Percentiles rank a stretch among this genome's conserved stretches.
Evolutionary conservation across 495 filamentous ascomycete genomes (phyloP).

Genomic region (Cenococcum geophilum): DNA sequence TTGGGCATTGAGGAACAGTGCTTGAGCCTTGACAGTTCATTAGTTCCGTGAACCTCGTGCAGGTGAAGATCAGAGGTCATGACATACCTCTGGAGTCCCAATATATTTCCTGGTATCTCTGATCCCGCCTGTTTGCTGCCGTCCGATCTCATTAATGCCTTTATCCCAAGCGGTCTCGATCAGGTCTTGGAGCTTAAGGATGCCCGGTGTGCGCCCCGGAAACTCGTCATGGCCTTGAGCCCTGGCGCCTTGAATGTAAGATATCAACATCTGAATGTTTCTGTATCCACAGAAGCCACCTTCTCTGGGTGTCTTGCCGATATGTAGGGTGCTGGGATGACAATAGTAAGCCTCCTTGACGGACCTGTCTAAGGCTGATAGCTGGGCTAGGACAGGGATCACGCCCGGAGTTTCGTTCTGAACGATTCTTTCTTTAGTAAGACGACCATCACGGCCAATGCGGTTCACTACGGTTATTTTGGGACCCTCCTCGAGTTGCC

Average conservation of each 20-base stretch:
- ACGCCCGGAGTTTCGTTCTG: conserved; percentile 62
- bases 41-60: neutral
- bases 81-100: conserved; percentile 78
- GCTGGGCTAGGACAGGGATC: conserved; percentile 63
- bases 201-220: conserved; percentile 54
- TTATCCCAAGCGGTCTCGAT: conserved; percentile 89
- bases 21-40: conserved; percentile 56
- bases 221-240: conserved; percentile 56
- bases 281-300: conserved; percentile 97
- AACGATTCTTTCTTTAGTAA: conserved; percentile 43
- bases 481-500: conserved; percentile 59
- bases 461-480: conserved; percentile 51
- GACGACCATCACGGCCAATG: conserved; percentile 47
- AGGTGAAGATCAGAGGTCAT: neutral
- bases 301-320: conserved; percentile 73
- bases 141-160: conserved; percentile 68
- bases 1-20: conserved; percentile 62
- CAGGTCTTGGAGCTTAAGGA: conserved; percentile 77
- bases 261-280: conserved; percentile 91
- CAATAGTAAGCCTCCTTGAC: conserved; percentile 73
- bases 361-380: conserved; percentile 60
- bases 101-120: conserved; percentile 89
- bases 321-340: conserved; percentile 65
- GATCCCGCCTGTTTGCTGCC: conserved; percentile 81
- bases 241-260: conserved; percentile 60